Evolutionary conservation across 768 basidiomycete genomes (phyloP), one percentile per base, ranked within the genome.

Genomic region (Lactarius indigo): DNA sequence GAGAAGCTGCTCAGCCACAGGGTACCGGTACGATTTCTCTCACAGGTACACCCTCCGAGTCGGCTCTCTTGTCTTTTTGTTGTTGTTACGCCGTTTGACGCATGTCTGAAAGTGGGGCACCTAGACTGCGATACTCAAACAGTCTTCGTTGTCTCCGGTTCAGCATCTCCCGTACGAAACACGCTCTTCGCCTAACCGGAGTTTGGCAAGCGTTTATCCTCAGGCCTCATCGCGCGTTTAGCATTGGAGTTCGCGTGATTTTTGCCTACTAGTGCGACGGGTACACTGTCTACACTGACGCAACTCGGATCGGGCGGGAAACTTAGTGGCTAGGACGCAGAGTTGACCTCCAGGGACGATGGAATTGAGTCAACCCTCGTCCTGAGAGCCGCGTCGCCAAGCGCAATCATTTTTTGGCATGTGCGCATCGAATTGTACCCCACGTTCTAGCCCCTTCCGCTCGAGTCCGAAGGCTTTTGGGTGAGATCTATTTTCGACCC

Each of bases 231-330:
- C 35, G 18, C 57, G 23, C 35, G 57, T 39, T 15, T n/a, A 35
- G n/a, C 31, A 39, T 41, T 13, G 35, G 57, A 58, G 13, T 26
- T 37, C 35, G 57, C 57, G 23, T 33, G 57, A 23, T 39, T 35
- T 58, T 35, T n/a, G 33, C 57, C 57, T 31, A 5, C 31, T 39
- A 5, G 23, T 41, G 35, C 57, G 35, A 58, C 8, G 17, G 33
- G 12, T 33, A 37, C 57, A 10, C 30, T 33, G 13, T 58, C 5
- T 37, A 10, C 57, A 37, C 18, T n/a, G 54, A 55, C 31, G 13
- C 28, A 28, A 56, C 26, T 30, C 61, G 54, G 61, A 55, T 62
- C 61, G 61, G 60, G 60, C 61, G 50, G 60, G 61, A 37, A 63
- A 41, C 35, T 31, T 12, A 20, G 61, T 63, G 61, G 61, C 61